Evolutionary conservation across 306 rosid species (phyloP).

Genomic region (Lotus japonicus): DNA sequence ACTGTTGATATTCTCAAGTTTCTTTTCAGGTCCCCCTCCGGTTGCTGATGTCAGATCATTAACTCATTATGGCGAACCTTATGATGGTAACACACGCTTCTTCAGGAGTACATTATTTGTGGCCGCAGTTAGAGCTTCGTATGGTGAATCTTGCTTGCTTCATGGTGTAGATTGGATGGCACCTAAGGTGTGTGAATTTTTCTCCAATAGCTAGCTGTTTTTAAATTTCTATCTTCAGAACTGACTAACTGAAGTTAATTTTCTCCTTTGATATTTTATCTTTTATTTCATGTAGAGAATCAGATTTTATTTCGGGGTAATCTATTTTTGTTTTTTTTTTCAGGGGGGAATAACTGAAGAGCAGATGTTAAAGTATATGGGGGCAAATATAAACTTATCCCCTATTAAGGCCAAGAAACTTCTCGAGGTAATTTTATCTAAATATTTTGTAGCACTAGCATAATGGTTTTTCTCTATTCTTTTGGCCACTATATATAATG

Average conservation of each 20-base stretch:
- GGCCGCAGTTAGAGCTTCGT: conserved; percentile 88
- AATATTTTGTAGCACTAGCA: conserved; percentile 8
- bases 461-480: conserved; percentile 14
- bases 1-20: conserved; percentile 19
- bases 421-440: conserved; percentile 61
- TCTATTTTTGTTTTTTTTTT: conserved; percentile 8
- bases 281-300: neutral
- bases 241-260: neutral
- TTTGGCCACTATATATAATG: conserved; percentile 2
- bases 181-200: conserved; percentile 62
- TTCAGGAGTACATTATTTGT: conserved; percentile 95
- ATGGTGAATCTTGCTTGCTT: conserved; percentile 89
- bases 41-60: conserved; percentile 82
- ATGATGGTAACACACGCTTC: conserved; percentile 93
- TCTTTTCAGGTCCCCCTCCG: conserved; percentile 67
- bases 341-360: conserved; percentile 96
- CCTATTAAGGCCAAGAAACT: conserved; percentile 69
- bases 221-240: neutral
- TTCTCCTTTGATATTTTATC: conserved; percentile 13
- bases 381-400: conserved; percentile 66
- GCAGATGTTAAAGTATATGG: conserved; percentile 95
- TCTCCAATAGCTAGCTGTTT: neutral
- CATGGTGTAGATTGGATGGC: conserved; percentile 97
- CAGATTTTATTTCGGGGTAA: neutral
- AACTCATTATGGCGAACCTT: conserved; percentile 96